Conservation (phyloP, 345 rosid species). For the Camelina neglecta region DNA sequence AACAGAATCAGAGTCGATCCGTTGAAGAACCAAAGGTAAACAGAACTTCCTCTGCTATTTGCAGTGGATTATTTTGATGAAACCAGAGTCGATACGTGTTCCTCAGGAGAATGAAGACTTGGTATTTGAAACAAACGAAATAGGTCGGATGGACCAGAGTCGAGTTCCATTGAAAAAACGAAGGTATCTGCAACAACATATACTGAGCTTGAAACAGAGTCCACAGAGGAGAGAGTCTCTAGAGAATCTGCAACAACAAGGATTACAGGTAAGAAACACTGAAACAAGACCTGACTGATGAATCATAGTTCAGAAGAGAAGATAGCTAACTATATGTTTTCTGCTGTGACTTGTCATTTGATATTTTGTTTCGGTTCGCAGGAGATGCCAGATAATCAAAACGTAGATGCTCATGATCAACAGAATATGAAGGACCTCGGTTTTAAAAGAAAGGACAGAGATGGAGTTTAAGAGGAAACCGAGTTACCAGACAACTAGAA, state of each 20-base stretch:
- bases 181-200: not conserved
- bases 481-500: not conserved
- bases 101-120: not conserved
- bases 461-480: not conserved
- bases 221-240: not conserved
- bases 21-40: not conserved
- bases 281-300: not conserved
- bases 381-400: not conserved
- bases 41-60: not conserved
- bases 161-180: not conserved
- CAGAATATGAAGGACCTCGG: not conserved
- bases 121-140: too few relatives aligned
- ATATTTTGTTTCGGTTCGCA: not conserved
- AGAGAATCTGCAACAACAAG: not conserved
- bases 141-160: not conserved
- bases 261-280: not conserved
- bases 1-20: not conserved
- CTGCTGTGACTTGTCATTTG: not conserved
- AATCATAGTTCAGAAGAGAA: not conserved
- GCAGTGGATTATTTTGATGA: not conserved
- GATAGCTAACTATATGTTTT: not conserved
- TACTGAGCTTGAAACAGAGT: not conserved
- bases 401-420: constrained; percentile 5
- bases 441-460: not conserved
- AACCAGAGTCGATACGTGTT: not conserved